Base-by-base conservation (phyloP, 495 filamentous ascomycete species). In the Penicilliopsis zonata region DNA sequence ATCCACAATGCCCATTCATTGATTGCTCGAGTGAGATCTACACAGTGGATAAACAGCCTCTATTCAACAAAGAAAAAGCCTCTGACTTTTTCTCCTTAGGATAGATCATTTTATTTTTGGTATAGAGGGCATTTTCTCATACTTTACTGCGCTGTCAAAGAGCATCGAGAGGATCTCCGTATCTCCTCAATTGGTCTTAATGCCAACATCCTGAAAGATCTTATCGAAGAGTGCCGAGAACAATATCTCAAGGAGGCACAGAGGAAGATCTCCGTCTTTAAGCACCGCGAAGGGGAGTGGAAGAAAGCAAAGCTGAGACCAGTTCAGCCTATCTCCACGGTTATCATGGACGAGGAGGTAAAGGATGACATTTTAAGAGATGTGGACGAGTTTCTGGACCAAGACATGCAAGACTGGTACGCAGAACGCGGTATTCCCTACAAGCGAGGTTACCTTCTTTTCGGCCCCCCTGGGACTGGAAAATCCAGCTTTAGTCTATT, bases 401-500 rank as follows among this genome's bases (percentile, higher is more conserved):
- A 18, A 20, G 5, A 15, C 5, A 34, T 24, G 5, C 12, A 14
- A 29, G 28, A 31, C 13, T 62, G 44, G 46, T 62, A 60, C 35
- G 38, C 41, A 4, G 70, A 74, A 43, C 66, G 72, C 13, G 72
- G 72, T 17, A 69, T 79, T 39, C 72, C 74, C 0, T 80, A 80
- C 43, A 60, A 70, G 3, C 50, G 74, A 36, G 74, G 72, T 4
- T 71, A 70, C 34, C 55, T 80, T 0, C 61, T 80, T 19, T 61
- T 78, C 41, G 78, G 78, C 0, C 76, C 76, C 0, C 78, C 78
- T 3, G 78, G 78, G 3, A 80, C 74, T 0, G 74, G 76, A 4
- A 80, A 80, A 42, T 72, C 70, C 10, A 72, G 63, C 9, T 57
- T 77, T 13, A 67, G 69, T 10, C 61, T 71, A 19, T 70, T 74